A percentile compares a stretch with the other conserved stretches of the same genome.
Evolutionary conservation across 2,329 filamentous ascomycete species (phyloP).

Genomic region (Pseudocercospora cruenta): DNA sequence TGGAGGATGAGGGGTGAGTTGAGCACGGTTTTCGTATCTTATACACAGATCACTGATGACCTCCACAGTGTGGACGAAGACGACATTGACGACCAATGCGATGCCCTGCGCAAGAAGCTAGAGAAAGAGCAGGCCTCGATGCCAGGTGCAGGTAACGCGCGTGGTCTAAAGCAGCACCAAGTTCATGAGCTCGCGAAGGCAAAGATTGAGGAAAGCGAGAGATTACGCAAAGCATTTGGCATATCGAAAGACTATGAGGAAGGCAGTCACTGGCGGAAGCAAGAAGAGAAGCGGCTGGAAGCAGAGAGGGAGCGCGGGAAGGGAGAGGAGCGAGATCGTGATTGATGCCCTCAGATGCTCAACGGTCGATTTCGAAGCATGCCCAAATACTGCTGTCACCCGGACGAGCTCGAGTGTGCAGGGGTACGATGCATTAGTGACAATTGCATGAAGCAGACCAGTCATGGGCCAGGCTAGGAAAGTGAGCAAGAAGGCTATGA

Average conservation of each 20-base stretch:
- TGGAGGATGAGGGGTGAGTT: conserved; percentile 84
- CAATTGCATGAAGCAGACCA: not conserved
- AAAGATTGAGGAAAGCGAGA: conserved; percentile 94
- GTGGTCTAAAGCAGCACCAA: conserved; percentile 82
- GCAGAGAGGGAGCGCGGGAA: conserved; percentile 29
- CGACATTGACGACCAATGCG: conserved; percentile 80
- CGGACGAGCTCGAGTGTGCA: not conserved
- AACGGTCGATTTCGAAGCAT: too few species aligned
- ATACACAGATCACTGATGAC: not conserved
- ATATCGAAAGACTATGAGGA: conserved; percentile 86
- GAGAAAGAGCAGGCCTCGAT: conserved; percentile 56
- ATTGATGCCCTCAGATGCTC: conserved; percentile 12
- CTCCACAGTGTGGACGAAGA: conserved; percentile 73
- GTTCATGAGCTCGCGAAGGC: conserved; percentile 95
- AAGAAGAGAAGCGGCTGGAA: conserved; percentile 66
- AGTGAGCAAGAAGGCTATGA: not conserved
- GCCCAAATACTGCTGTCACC: too few species aligned
- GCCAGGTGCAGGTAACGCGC: conserved; percentile 48
- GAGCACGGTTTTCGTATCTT: not conserved
- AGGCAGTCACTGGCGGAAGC: conserved; percentile 80
- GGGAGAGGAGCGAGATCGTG: conserved; percentile 26
- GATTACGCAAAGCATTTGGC: conserved; percentile 80
- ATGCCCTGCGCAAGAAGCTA: conserved; percentile 67
- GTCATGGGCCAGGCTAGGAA: not conserved
- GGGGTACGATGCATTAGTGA: not conserved